Conservation (phyloP, 768 basidiomycete species). For the Stropharia rugosoannulata region DNA sequence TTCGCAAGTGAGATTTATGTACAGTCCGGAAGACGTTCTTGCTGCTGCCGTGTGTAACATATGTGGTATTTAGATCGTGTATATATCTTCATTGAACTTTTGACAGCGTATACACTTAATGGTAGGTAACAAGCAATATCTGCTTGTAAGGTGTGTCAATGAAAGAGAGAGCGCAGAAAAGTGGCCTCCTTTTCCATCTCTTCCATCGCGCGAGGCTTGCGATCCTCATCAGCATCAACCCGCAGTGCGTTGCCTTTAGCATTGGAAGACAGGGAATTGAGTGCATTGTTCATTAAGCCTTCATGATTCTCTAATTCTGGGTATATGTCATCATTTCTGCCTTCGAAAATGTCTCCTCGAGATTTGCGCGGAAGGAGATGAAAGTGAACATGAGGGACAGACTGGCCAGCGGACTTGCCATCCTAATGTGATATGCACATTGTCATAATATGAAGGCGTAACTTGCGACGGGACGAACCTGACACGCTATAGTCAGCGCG, state of each 20-base stretch:
- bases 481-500: slow-evolving; percentile 84
- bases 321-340: slow-evolving; percentile 72
- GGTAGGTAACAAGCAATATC: no score
- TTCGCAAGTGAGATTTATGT: neutral
- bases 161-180: slow-evolving; percentile 64
- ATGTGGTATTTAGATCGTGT: no score
- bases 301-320: slow-evolving; percentile 73
- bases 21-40: neutral
- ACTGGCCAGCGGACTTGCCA: slow-evolving; percentile 78
- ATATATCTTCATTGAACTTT: no score
- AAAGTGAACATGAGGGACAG: slow-evolving; percentile 93
- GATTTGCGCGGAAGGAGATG: slow-evolving; percentile 86
- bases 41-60: neutral
- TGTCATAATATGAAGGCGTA: neutral
- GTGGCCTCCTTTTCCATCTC: slow-evolving; percentile 83
- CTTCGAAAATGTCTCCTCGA: slow-evolving; percentile 64
- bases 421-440: slow-evolving; percentile 49
- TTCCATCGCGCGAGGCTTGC: slow-evolving; percentile 56
- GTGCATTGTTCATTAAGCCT: slow-evolving; percentile 40
- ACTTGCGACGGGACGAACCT: slow-evolving; percentile 46
- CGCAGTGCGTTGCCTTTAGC: slow-evolving; percentile 28
- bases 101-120: no score
- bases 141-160: neutral
- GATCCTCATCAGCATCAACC: slow-evolving; percentile 71
- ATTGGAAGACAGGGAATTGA: slow-evolving; percentile 27